phyloP scores from a whole-genome alignment of 2,329 filamentous ascomycete species.

The Sclerotinia minor region DNA sequence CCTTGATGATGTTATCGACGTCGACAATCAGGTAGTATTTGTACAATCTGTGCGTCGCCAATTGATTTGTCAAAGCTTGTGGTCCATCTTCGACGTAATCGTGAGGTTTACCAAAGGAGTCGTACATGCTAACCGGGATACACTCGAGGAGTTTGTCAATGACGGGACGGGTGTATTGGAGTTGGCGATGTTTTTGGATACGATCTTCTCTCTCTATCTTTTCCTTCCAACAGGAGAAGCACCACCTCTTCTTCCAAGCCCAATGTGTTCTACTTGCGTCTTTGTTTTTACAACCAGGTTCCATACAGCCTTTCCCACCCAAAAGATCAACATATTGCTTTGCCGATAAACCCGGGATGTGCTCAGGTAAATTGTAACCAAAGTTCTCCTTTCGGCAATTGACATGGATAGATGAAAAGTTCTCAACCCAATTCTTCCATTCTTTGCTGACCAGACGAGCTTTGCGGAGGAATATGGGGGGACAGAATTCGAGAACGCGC shows the following conservation, averaged over 20 bases:
- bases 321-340: constrained; percentile 39
- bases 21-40: constrained; percentile 37
- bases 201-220: constrained; percentile 40
- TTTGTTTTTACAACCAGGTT: constrained; percentile 34
- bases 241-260: constrained; percentile 41
- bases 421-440: constrained; percentile 32
- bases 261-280: constrained; percentile 38
- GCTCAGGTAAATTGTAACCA: constrained; percentile 37
- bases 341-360: constrained; percentile 32
- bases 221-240: constrained; percentile 35
- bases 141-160: constrained; percentile 39
- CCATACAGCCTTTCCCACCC: constrained; percentile 39
- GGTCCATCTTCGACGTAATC: constrained; percentile 34
- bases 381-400: constrained; percentile 40
- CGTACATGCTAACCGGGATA: constrained; percentile 40
- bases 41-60: constrained; percentile 34
- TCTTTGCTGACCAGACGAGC: constrained; percentile 34
- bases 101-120: constrained; percentile 40
- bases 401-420: constrained; percentile 35
- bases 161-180: constrained; percentile 29
- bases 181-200: constrained; percentile 35
- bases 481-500: constrained; percentile 39
- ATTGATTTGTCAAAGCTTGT: constrained; percentile 5
- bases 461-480: constrained; percentile 39
- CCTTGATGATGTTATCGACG: constrained; percentile 34